Evolutionary conservation across 2,329 filamentous ascomycete species (phyloP).

Genomic region (Exophiala mesophila): DNA sequence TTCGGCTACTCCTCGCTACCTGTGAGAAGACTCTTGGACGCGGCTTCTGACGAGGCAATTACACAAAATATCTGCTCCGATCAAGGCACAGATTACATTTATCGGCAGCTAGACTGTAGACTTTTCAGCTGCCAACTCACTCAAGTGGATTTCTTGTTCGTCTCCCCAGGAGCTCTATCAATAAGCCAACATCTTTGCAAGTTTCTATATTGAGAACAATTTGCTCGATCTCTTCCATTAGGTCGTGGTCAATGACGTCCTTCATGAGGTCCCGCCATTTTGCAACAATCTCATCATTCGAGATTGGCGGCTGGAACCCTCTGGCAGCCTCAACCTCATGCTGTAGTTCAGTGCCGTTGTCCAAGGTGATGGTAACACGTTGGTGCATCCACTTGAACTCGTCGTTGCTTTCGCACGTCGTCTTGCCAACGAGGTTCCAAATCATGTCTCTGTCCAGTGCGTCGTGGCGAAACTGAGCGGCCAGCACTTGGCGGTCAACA

Average conservation of each 20-base stretch:
- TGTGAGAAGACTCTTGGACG: too few relatives aligned
- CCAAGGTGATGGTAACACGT: background rate
- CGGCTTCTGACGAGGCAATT: too few relatives aligned
- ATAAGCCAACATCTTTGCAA: too few relatives aligned
- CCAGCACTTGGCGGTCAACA: conserved; percentile 34
- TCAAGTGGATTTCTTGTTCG: too few relatives aligned
- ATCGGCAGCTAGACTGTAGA: too few relatives aligned
- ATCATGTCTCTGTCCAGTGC: conserved; percentile 34
- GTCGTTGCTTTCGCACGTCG: conserved; percentile 26
- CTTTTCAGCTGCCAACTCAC: too few relatives aligned
- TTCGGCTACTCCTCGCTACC: too few relatives aligned
- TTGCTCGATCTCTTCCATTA: conserved; percentile 30
- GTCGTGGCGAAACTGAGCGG: conserved; percentile 30
- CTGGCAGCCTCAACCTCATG: conserved; percentile 25
- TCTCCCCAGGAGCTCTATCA: too few relatives aligned
- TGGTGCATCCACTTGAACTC: conserved; percentile 4
- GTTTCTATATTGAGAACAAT: too few relatives aligned
- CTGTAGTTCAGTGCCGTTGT: conserved; percentile 8
- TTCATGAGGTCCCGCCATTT: conserved; percentile 33
- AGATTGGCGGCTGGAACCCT: conserved; percentile 32
- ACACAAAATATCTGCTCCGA: too few relatives aligned
- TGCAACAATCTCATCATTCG: conserved; percentile 35
- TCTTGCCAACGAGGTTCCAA: conserved; percentile 34
- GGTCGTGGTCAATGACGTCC: conserved; percentile 30
- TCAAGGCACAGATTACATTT: too few relatives aligned